Conservation (phyloP, 441 rosid species). For the Adansonia grandidieri region DNA sequence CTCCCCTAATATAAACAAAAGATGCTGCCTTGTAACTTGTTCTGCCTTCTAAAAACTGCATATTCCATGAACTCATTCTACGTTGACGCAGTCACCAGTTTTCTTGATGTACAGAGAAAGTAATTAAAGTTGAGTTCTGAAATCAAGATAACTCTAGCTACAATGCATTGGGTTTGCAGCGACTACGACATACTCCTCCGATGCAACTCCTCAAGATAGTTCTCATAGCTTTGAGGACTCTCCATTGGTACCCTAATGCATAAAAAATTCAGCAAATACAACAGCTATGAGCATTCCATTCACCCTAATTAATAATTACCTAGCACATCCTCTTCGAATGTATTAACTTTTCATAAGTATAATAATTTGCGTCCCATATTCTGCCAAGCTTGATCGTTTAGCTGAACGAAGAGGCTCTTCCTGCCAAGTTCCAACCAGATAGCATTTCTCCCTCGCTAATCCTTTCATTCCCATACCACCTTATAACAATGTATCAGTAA, state of each 20-base stretch:
- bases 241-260: background rate
- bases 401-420: background rate
- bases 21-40: background rate
- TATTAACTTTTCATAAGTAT: background rate
- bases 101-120: background rate
- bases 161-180: background rate
- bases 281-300: background rate
- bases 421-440: background rate
- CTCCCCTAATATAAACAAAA: slow-evolving; percentile 9
- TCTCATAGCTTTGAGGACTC: background rate
- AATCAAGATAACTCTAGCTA: background rate
- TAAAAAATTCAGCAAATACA: background rate
- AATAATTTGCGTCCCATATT: background rate
- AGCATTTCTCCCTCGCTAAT: slow-evolving; percentile 3
- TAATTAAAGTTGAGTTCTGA: background rate
- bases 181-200: background rate
- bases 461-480: background rate
- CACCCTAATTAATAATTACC: background rate
- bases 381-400: background rate
- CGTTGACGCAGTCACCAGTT: background rate
- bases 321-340: background rate
- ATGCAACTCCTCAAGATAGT: background rate
- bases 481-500: background rate
- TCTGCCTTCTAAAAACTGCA: background rate
- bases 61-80: background rate